These are phyloP conservation scores for Collybia sp. DNA, from an alignment of 768 basidiomycete genomes.

Conservation along the genomic window DNA sequence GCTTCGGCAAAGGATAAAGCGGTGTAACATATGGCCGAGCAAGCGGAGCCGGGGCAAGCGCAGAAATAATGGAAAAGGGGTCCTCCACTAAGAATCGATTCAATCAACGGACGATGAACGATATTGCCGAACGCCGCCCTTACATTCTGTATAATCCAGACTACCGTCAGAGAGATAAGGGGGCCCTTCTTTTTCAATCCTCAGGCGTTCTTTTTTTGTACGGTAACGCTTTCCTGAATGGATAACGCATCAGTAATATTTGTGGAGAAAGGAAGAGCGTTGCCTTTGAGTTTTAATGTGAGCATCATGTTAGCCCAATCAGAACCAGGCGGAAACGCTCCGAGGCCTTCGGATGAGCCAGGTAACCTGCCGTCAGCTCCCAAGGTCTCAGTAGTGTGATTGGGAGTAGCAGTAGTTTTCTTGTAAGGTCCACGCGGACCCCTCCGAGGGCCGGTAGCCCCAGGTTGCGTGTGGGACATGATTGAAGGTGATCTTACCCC, in stretches of 20 bases:
- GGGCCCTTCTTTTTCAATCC: slow-evolving; percentile 74
- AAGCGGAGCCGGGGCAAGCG: slow-evolving; percentile 53
- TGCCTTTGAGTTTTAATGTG: slow-evolving; percentile 72
- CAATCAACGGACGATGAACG: neutral
- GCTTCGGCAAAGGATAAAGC: slow-evolving; percentile 39
- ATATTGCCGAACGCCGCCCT: slow-evolving; percentile 16
- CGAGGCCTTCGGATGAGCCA: slow-evolving; percentile 73
- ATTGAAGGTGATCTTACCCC: slow-evolving; percentile 44
- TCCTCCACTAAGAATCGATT: slow-evolving; percentile 59
- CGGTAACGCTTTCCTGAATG: slow-evolving; percentile 65
- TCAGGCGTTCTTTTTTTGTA: slow-evolving; percentile 76
- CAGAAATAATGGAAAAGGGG: slow-evolving; percentile 64
- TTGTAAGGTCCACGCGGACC: slow-evolving; percentile 52
- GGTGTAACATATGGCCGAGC: slow-evolving; percentile 54
- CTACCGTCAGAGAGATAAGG: slow-evolving; percentile 74
- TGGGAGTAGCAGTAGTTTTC: slow-evolving; percentile 26
- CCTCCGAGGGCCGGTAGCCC: slow-evolving; percentile 24
- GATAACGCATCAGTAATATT: neutral
- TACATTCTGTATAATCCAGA: slow-evolving; percentile 69
- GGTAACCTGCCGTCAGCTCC: slow-evolving; percentile 72
- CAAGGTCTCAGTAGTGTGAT: slow-evolving; percentile 37
- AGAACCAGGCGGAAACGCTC: slow-evolving; percentile 64
- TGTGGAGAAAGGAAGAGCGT: neutral
- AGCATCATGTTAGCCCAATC: slow-evolving; percentile 74
- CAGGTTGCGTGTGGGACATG: slow-evolving; percentile 34